A percentile compares a stretch with the other conserved stretches of the same genome.
These are phyloP conservation scores for Venturia pyrina DNA, from an alignment of 2,329 filamentous ascomycete genomes.

Conservation along the genomic window DNA sequence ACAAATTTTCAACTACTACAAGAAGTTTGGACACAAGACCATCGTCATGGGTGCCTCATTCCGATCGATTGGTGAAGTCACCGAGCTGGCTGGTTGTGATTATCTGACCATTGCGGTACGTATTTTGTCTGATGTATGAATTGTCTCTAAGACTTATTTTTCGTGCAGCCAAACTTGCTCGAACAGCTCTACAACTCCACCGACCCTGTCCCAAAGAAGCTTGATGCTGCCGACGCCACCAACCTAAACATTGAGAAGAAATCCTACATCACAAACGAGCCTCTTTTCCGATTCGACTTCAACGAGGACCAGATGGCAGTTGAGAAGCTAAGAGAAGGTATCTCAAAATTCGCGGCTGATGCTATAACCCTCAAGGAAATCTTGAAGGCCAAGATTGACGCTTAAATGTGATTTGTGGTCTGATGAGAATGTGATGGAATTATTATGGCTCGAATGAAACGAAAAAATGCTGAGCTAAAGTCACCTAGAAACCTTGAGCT, in stretches of 20 bases:
- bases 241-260: conserved; percentile 75
- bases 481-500: not conserved
- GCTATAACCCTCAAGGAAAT: conserved; percentile 89
- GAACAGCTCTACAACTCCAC: conserved; percentile 86
- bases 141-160: conserved; percentile 1
- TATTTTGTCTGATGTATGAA: conserved; percentile 16
- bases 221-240: conserved; percentile 58
- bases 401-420: not conserved
- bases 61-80: conserved; percentile 93
- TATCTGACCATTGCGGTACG: conserved; percentile 94
- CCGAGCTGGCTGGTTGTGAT: conserved; percentile 94
- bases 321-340: conserved; percentile 98
- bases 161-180: conserved; percentile 68
- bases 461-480: not conserved
- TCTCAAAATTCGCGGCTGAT: conserved; percentile 98
- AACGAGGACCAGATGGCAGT: conserved; percentile 99
- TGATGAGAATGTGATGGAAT: not conserved
- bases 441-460: not conserved
- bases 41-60: conserved; percentile 99
- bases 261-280: conserved; percentile 81
- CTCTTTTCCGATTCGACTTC: conserved; percentile 94
- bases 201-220: conserved; percentile 81
- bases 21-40: conserved; percentile 98
- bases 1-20: conserved; percentile 99
- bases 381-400: conserved; percentile 71